These are phyloP conservation scores for Suhomyces bokatorum DNA, from an alignment of 1,139 yeast genomes.

Conservation along the genomic window DNA sequence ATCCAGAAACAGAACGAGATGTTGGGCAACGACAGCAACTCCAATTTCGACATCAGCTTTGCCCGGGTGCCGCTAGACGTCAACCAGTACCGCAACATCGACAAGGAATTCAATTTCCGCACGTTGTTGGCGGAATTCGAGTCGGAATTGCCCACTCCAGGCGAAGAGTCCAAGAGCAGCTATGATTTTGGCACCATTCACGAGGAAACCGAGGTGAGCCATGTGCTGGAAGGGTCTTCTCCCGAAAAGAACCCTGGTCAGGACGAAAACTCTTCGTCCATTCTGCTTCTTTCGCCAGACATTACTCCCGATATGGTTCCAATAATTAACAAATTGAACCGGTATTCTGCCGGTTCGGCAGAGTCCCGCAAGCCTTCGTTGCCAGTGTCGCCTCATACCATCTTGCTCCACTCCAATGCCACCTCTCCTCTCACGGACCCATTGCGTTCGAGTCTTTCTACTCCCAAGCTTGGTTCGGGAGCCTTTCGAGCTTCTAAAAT, in stretches of 20 bases:
- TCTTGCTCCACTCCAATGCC: constrained; percentile 11
- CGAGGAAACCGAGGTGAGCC: constrained; percentile 17
- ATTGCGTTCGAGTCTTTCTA: constrained; percentile 8
- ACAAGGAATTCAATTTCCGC: constrained; percentile 54
- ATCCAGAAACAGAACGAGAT: constrained; percentile 49
- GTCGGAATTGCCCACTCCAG: background rate
- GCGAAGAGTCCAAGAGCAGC: constrained; percentile 2
- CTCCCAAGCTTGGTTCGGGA: constrained; percentile 10
- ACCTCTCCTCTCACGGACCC: constrained; percentile 18
- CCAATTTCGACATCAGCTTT: constrained; percentile 42
- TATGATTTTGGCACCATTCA: constrained; percentile 16
- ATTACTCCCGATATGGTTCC: constrained; percentile 48
- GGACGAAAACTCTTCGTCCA: background rate
- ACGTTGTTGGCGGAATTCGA: constrained; percentile 21
- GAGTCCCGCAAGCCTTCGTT: constrained; percentile 14
- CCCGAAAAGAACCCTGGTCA: background rate
- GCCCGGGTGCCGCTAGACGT: constrained; percentile 56
- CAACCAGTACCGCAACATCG: constrained; percentile 59
- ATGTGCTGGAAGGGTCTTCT: background rate
- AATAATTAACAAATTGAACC: constrained; percentile 31
- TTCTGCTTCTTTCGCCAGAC: constrained; percentile 44
- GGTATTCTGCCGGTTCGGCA: constrained; percentile 18
- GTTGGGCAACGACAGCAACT: constrained; percentile 18
- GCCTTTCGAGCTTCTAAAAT: constrained; percentile 1
- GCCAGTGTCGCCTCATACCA: constrained; percentile 15